Evolutionary conservation across 805 yeast species (phyloP), one percentile per base, ranked within the genome.

Genomic region (Candida fluviatilis): DNA sequence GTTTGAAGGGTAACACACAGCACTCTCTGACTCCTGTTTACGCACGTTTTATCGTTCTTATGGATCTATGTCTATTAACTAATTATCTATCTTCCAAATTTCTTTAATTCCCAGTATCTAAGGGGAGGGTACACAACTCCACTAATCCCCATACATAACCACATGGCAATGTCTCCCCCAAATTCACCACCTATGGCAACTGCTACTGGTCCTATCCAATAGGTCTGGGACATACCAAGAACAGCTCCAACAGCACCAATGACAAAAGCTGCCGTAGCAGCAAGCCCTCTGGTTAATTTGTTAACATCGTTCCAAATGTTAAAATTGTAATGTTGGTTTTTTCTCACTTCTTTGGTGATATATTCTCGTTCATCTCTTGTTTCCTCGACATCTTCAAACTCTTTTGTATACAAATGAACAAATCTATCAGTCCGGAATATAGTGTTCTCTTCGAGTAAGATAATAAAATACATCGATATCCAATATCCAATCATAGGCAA

Each of bases 401-500:
- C 70, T 31, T 51, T 50, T 6, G 55, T 53, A 45, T 50, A 64
- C 38, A 64, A 50, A 45, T 64, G 58, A 14, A 44, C 43, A 43
- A 62, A 60, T 30, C 62, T 50, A 34, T 58, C 47, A 32, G 78
- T 70, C 54, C 96, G 72, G 64, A 87, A 87, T 13, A 86, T 69
- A 3, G 71, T 40, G 52, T 85, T 85, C 56, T 87, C 96, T 47
- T 84, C 86, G 2, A 85, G 42, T 24, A 86, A 60, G 32, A 87
- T 56, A n/a, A 76, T 73, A 50, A 82, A 76, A 57, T 87, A 88
- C 64, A 87, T 84, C 41, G 90, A 77, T 39, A 85, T 76, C 96
- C 96, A 87, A 62, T 87, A 87, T 2, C 95, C 95, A 41, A 87
- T 75, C 95, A 87, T 87, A 7, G 96, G 95, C 51, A 87, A 65